Conservation (phyloP, 2,329 filamentous ascomycete genomes). For the Colletotrichum plurivorum region DNA sequence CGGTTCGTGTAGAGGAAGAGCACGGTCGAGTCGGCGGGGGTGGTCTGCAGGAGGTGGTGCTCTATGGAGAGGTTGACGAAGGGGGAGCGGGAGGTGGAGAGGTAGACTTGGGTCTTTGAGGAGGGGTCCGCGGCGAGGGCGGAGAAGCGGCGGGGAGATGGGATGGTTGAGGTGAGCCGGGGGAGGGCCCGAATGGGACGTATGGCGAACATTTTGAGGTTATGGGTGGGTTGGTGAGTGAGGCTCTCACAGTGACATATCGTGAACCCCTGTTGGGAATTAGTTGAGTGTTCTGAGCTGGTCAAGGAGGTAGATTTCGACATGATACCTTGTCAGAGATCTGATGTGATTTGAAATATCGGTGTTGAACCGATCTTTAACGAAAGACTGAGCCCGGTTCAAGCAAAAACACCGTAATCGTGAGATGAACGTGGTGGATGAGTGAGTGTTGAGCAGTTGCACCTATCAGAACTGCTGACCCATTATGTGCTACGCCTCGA, state of each 20-base stretch:
- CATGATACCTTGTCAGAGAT: background rate
- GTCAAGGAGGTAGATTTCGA: no score
- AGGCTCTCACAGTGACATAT: conserved; percentile 22
- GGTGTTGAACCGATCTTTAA: background rate
- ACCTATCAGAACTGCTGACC: conserved; percentile 27
- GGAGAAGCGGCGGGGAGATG: conserved; percentile 17
- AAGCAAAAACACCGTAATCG: background rate
- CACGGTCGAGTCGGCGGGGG: conserved; percentile 79
- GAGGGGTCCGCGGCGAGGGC: conserved; percentile 56
- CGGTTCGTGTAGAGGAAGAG: conserved; percentile 91
- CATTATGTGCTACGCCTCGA: conserved; percentile 8
- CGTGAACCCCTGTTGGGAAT: background rate
- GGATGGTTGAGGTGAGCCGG: background rate
- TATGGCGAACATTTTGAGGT: conserved; percentile 15
- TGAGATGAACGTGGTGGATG: conserved; percentile 41
- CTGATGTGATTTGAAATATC: no score
- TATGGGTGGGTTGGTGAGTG: background rate
- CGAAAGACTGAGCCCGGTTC: background rate
- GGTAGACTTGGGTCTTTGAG: conserved; percentile 76
- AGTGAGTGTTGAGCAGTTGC: conserved; percentile 31
- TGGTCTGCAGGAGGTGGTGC: conserved; percentile 86
- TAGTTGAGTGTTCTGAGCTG: background rate
- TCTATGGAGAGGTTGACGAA: conserved; percentile 95
- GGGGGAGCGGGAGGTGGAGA: conserved; percentile 79
- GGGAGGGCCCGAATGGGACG: background rate